Evolutionary conservation across 73 alveolate species (phyloP), one percentile per base, ranked within the genome.

Genomic region (Paramecium pentaurelia): DNA sequence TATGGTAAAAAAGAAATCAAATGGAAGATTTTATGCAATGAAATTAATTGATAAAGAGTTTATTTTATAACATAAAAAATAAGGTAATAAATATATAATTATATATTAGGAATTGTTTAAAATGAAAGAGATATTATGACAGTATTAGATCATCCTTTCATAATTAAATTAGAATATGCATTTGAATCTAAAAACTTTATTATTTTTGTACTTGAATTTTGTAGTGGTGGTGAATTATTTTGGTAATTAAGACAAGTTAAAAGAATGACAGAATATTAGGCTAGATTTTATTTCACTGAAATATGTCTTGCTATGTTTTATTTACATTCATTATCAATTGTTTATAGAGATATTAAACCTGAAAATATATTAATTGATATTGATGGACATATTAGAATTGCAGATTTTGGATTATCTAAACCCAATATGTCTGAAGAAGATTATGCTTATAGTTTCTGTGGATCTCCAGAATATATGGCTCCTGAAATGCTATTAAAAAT

Each of bases 151-250:
- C 97, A 95, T 92, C 97, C 96, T 4, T 96, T 96, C 85, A 93
- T 95, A 16, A 86, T 96, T 16, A 95, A 96, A 58, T 86, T 96
- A 18, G 95, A 94, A 34, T 97, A 95, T 90, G 95, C 97, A 18
- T 95, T 97, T 92, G 96, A 96, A 90, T 71, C 95, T 9, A 93
- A 92, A 36, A 92, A 88, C 34, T 94, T 95, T 11, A 70, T 96
- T 37, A 93, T 90, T 51, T 92, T 97, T 64, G 96, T 96, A 1
- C 54, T 96, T 89, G 99, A 97, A 37, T 93, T 95, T 60, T 96
- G 97, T 92, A 92, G 97, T 12, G 99, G 99, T n/a, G 99, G 99
- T 9, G 99, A 97, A 80, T 94, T 97, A 71, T 97, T 97, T 70
- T 95, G 83, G 86, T 97, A 96, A 58, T 94, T 96, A 75, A 92